A percentile compares a stretch with the other conserved stretches of the same genome.
Evolutionary conservation across 1,284 basidiomycete genomes (phyloP).

Genomic region (Moniliophthora roreri): DNA sequence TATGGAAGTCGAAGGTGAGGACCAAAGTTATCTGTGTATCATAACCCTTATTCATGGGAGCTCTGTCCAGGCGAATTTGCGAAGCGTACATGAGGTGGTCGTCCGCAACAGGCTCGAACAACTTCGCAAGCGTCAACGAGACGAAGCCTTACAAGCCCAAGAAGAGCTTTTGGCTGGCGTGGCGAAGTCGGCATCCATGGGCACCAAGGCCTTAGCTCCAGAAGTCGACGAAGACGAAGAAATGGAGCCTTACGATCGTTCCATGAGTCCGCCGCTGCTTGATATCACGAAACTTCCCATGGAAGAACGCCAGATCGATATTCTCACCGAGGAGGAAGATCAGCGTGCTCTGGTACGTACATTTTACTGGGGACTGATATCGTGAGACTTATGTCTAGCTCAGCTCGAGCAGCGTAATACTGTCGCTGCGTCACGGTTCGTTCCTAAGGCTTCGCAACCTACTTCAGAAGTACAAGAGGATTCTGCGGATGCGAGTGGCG

Average conservation of each 20-base stretch:
- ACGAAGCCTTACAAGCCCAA: conserved; percentile 91
- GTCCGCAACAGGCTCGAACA: conserved; percentile 95
- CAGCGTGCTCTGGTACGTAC: conserved; percentile 62
- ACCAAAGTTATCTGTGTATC: too few relatives aligned
- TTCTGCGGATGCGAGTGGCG: conserved; percentile 56
- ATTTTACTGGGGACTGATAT: conserved; percentile 6
- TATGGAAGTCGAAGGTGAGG: conserved; percentile 96
- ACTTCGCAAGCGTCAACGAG: conserved; percentile 90
- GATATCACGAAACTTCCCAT: conserved; percentile 69
- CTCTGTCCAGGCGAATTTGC: conserved; percentile 75
- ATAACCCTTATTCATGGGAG: not conserved
- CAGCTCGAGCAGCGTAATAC: conserved; percentile 77
- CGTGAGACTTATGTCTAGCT: conserved; percentile 1
- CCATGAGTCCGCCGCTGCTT: conserved; percentile 79
- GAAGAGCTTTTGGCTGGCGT: conserved; percentile 87
- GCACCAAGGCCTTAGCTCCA: conserved; percentile 41
- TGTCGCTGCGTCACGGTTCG: conserved; percentile 82
- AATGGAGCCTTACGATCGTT: conserved; percentile 62
- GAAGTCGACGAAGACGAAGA: conserved; percentile 37
- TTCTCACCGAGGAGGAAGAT: conserved; percentile 72
- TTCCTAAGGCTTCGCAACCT: conserved; percentile 68
- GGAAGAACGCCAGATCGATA: conserved; percentile 80
- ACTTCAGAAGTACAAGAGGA: conserved; percentile 49
- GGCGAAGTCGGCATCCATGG: conserved; percentile 50
- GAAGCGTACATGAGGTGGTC: conserved; percentile 92